Conservation (phyloP, 805 yeast genomes). For the Ogataea sp. region DNA sequence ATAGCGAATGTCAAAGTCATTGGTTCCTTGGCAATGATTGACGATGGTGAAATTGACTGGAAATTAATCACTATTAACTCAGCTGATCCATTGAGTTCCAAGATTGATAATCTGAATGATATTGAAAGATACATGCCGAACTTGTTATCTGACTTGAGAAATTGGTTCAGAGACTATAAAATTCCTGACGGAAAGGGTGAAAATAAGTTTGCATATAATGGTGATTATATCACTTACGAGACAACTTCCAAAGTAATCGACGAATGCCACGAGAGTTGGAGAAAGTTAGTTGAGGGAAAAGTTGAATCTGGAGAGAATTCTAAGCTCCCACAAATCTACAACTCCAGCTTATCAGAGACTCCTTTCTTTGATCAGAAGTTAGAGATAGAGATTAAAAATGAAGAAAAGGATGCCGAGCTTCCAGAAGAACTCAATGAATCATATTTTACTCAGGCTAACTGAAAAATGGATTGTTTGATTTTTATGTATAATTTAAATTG, state of each 20-base stretch:
- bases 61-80: slow-evolving; percentile 67
- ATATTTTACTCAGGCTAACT: neutral
- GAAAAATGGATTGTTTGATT: neutral
- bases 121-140: slow-evolving; percentile 64
- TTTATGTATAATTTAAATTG: too few species aligned
- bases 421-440: neutral
- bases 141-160: slow-evolving; percentile 56
- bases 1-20: slow-evolving; percentile 59
- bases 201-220: slow-evolving; percentile 69
- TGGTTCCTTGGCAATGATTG: slow-evolving; percentile 73
- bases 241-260: slow-evolving; percentile 53
- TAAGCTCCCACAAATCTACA: neutral
- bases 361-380: neutral
- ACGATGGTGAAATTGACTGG: slow-evolving; percentile 98
- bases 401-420: neutral
- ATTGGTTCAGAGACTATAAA: slow-evolving; percentile 81
- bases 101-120: slow-evolving; percentile 57
- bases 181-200: slow-evolving; percentile 74
- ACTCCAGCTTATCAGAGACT: neutral
- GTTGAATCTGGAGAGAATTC: slow-evolving; percentile 19
- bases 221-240: slow-evolving; percentile 49
- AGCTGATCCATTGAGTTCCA: slow-evolving; percentile 54
- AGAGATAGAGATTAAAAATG: neutral
- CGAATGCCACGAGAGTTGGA: slow-evolving; percentile 69
- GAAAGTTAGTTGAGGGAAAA: slow-evolving; percentile 38